phyloP scores from a whole-genome alignment of 2,329 filamentous ascomycete species.

The Hawksworthiomyces lignivorus region DNA sequence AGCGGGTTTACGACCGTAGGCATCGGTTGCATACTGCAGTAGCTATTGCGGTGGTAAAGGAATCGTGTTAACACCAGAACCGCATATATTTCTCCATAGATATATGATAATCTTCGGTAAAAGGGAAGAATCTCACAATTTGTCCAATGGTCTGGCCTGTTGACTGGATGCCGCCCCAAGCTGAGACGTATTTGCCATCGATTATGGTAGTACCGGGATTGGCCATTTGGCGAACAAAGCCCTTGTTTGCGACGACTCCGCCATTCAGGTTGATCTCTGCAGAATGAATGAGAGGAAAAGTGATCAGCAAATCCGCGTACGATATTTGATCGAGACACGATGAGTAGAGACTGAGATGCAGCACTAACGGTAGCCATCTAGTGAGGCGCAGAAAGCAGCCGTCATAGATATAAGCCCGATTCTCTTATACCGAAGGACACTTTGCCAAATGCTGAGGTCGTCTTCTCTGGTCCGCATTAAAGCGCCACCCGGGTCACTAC shows the following conservation, averaged over 20 bases:
- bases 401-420: constrained; percentile 29
- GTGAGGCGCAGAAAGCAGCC: constrained; percentile 32
- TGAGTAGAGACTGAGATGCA: too few relatives aligned
- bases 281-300: not conserved
- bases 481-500: constrained; percentile 1
- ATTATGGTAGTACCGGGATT: constrained; percentile 8
- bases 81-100: too few relatives aligned
- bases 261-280: constrained; percentile 12
- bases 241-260: constrained; percentile 14
- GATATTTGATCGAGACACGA: too few relatives aligned
- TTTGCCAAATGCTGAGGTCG: constrained; percentile 31
- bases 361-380: constrained; percentile 32
- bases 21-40: constrained; percentile 28
- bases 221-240: constrained; percentile 12
- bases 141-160: constrained; percentile 7
- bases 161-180: constrained; percentile 10
- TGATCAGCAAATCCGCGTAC: too few relatives aligned
- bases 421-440: constrained; percentile 25
- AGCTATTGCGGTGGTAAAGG: constrained; percentile 13
- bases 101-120: too few relatives aligned
- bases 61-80: too few relatives aligned
- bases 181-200: constrained; percentile 10
- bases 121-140: constrained; percentile 1
- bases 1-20: constrained; percentile 27
- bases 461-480: constrained; percentile 30